Evolutionary conservation across 2,329 filamentous ascomycete genomes (phyloP).

Genomic region (Alternaria panax): DNA sequence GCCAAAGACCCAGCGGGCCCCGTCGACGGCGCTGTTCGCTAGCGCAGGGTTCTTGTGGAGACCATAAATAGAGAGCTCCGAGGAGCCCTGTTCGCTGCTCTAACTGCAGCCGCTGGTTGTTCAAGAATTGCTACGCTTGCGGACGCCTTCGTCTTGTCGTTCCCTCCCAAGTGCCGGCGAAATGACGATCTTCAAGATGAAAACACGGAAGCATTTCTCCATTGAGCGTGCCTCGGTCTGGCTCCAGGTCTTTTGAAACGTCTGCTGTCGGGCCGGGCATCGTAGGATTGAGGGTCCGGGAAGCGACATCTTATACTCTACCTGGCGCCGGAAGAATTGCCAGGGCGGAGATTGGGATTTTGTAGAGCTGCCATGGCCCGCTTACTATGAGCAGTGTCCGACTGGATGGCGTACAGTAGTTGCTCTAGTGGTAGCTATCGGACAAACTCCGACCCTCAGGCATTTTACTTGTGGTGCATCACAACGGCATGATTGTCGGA

Average conservation of each 20-base stretch:
- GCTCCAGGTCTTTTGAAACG: conserved; percentile 5
- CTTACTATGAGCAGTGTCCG: conserved; percentile 19
- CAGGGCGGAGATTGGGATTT: conserved; percentile 22
- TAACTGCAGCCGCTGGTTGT: conserved; percentile 16
- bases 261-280: conserved; percentile 16
- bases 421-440: conserved; percentile 6
- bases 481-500: not conserved
- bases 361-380: conserved; percentile 17
- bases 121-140: conserved; percentile 6
- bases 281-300: conserved; percentile 11
- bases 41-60: conserved; percentile 13
- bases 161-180: conserved; percentile 1
- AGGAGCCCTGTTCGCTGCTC: conserved; percentile 3
- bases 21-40: conserved; percentile 14
- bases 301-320: conserved; percentile 20
- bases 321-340: conserved; percentile 27
- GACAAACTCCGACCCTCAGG: conserved; percentile 9
- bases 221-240: conserved; percentile 23
- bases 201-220: conserved; percentile 19
- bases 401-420: not conserved
- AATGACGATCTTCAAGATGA: conserved; percentile 2
- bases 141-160: not conserved
- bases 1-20: conserved; percentile 3
- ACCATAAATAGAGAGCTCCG: conserved; percentile 8
- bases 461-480: conserved; percentile 7